Base-by-base conservation (phyloP, 306 rosid species). In the Senna siamea region DNA sequence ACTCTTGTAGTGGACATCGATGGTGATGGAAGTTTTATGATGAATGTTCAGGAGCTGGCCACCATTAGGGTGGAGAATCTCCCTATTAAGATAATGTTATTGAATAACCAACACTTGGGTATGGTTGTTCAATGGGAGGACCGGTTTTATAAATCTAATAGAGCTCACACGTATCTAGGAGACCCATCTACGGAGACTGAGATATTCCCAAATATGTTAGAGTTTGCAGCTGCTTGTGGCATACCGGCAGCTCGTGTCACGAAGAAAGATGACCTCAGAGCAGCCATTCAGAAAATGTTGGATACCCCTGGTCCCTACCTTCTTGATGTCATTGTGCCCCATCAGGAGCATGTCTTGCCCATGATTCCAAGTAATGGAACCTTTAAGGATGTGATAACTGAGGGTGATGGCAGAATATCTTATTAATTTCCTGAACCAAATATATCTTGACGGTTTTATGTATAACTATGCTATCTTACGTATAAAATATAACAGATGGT, bases 51-150 rank as follows among this genome's bases (percentile, higher is more conserved):
- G 76, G 98, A 93, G 79, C 75, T 93, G 22, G 97, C 96, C n/a
- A 86, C 97, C 1, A 72, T 86, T 55, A 82, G 72, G 43, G 96
- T 86, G 70, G 91, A 93, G 84, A 91, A 93, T n/a, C 97, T 93
- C 35, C 98, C 97, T 0, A 80, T 93, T 19, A 93, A 93, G 80
- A 76, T 91, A 58, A 30, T 91, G 85, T 9, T 93, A 58, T 61
- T 93, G 87, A 93, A 91, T 70, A 91, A 93, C 67, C 98, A 93
- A 52, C 96, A 93, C 75, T 83, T 93, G 84, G 97, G 98, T 47
- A 93, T 93, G 98, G 98, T 89, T 74, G 83, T 86, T 40, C 98
- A 91, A 50, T 93, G 90, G 98, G 98, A 91, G 81, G 98, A 93
- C 68, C 82, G 96, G 10, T 93, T 93, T 85, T 93, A 91, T 34